Percentiles rank a stretch among this genome's conserved stretches.
These are phyloP conservation scores for Theobroma cacao DNA, from an alignment of 345 rosid genomes.

Conservation along the genomic window DNA sequence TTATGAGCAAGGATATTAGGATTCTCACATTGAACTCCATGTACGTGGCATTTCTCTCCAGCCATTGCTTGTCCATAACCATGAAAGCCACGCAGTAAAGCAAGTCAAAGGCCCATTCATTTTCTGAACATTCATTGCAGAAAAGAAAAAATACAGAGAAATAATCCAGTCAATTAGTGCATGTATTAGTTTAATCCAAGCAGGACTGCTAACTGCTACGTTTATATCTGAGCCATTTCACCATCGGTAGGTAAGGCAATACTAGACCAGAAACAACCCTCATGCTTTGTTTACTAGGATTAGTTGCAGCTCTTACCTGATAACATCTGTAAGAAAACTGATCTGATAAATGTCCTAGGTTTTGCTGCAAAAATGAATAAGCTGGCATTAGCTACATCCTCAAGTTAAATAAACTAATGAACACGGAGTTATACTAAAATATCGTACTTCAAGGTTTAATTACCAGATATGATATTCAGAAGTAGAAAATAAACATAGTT, in stretches of 20 bases:
- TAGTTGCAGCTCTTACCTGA: conserved; percentile 50
- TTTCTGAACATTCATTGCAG: conserved; percentile 39
- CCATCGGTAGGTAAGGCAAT: not conserved
- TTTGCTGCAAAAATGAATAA: conserved; percentile 52
- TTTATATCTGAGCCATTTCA: not conserved
- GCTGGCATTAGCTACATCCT: conserved; percentile 11
- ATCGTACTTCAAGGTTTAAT: no score
- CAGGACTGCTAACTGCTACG: not conserved
- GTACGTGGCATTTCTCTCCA: conserved; percentile 81
- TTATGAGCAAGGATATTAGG: not conserved
- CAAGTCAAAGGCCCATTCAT: conserved; percentile 92
- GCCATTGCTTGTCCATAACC: conserved; percentile 96
- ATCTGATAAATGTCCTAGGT: conserved; percentile 68
- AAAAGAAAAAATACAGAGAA: not conserved
- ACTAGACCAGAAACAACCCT: not conserved
- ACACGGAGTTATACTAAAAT: no score
- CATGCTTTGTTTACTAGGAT: not conserved
- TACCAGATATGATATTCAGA: no score
- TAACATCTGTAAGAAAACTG: conserved; percentile 78
- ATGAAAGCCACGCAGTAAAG: conserved; percentile 85
- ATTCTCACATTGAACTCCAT: conserved; percentile 92
- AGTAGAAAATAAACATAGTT: no score
- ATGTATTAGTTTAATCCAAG: not conserved
- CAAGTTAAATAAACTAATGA: not conserved
- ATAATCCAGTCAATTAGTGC: not conserved